phyloP scores from a whole-genome alignment of 805 yeast genomes.

The Torulaspora delbrueckii region DNA sequence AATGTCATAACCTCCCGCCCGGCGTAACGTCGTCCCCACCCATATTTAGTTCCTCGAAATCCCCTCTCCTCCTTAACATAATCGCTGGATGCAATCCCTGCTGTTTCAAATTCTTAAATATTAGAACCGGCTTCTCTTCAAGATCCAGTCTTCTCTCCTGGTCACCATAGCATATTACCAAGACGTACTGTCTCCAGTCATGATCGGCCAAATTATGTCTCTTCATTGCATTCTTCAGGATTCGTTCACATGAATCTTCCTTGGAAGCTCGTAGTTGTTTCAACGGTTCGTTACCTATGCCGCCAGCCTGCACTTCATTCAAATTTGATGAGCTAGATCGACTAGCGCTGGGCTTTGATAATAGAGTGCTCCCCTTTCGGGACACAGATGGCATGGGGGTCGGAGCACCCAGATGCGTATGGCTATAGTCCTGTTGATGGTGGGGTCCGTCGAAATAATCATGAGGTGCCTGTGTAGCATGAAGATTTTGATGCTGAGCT shows the following conservation, averaged over 20 bases:
- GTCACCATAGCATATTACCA: conserved; percentile 87
- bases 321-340: conserved; percentile 10
- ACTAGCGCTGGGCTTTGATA: conserved; percentile 10
- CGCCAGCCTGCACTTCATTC: conserved; percentile 7
- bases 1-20: conserved; percentile 27
- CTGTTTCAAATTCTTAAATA: conserved; percentile 79
- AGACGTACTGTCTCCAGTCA: conserved; percentile 84
- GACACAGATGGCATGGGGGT: conserved; percentile 8
- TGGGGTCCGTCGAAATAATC: conserved; percentile 23
- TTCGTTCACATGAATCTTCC: conserved; percentile 86
- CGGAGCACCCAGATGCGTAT: conserved; percentile 6
- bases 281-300: conserved; percentile 53
- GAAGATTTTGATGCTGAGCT: conserved; percentile 8
- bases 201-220: conserved; percentile 71
- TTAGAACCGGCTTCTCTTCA: conserved; percentile 82
- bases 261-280: conserved; percentile 80
- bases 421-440: conserved; percentile 6
- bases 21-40: conserved; percentile 20
- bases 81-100: conserved; percentile 85
- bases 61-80: conserved; percentile 83
- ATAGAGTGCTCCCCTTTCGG: conserved; percentile 9
- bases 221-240: conserved; percentile 82
- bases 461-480: conserved; percentile 11
- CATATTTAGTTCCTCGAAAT: conserved; percentile 32
- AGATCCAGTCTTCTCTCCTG: conserved; percentile 77